Percentiles rank a stretch among this genome's conserved stretches.
Evolutionary conservation across 441 rosid genomes (phyloP).

Genomic region (Adansonia madagascariensis): DNA sequence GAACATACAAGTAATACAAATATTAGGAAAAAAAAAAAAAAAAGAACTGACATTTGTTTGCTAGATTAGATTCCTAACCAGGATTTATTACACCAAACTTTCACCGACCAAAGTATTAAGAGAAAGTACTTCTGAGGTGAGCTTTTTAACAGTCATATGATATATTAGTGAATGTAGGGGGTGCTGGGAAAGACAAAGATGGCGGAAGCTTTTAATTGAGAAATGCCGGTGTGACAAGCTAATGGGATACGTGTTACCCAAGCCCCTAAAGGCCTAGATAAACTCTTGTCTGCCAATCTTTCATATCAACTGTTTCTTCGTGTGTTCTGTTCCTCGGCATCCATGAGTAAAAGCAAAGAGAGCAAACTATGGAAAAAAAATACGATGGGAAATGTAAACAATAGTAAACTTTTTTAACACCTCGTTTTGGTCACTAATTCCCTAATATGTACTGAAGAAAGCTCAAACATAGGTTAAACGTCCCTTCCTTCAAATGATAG

Average conservation of each 20-base stretch:
- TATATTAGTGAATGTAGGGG: constrained; percentile 15
- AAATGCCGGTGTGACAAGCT: background rate
- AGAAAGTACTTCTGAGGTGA: background rate
- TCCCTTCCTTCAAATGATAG: constrained; percentile 13
- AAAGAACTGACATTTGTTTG: background rate
- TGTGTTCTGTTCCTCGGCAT: constrained; percentile 21
- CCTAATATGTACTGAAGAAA: constrained; percentile 7
- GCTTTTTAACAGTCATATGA: constrained; percentile 11
- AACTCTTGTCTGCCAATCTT: constrained; percentile 29
- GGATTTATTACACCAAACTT: background rate
- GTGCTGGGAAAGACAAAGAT: background rate
- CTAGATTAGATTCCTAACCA: constrained; percentile 18
- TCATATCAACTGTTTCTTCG: constrained; percentile 31
- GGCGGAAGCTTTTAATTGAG: background rate
- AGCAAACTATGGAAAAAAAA: constrained; percentile 18
- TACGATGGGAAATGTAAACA: constrained; percentile 18
- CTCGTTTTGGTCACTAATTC: constrained; percentile 22
- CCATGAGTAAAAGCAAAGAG: constrained; percentile 14
- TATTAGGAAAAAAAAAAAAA: background rate
- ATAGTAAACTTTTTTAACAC: background rate
- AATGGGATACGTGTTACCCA: constrained; percentile 19
- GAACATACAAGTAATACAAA: background rate
- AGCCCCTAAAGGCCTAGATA: constrained; percentile 15
- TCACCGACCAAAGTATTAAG: background rate
- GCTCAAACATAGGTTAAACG: constrained; percentile 18